Base-by-base conservation (phyloP, 139 green algal species). In the Trebouxia sp. region DNA sequence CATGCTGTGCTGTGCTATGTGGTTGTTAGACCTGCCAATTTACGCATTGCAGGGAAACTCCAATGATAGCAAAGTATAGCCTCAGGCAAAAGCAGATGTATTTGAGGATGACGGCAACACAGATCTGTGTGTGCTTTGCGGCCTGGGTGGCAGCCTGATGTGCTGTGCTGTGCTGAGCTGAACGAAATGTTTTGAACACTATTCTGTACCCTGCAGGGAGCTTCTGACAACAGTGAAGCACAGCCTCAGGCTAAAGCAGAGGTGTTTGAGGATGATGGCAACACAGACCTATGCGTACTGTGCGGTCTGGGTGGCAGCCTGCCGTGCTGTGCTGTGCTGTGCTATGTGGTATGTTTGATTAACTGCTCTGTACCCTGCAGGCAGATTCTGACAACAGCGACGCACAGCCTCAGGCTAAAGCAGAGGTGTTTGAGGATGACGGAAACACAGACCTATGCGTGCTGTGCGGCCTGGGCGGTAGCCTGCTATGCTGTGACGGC, bases 121-220 rank as follows among this genome's bases (percentile, higher is more conserved):
- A 26, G 37, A n/a, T 65, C 42, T 62, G 67, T 37, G 37, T 82
- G 83, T 92, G 79, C 78, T 98, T 51, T 98, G 94, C 83, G 85
- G 83, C 45, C 50, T 86, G 76, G 92, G 91, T 30, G 94, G 94
- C 76, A 91, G 83, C 78, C 87, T 98, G 80, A 65, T 98, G 65
- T 97, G 92, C 87, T 98, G 94, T 85, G 94, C 97, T 75, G 86
- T n/a, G n/a, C n/a, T n/a, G n/a, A n/a, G n/a, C n/a, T n/a, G n/a
- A n/a, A n/a, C n/a, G n/a, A n/a, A n/a, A n/a, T n/a, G n/a, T n/a
- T n/a, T n/a, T n/a, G n/a, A n/a, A n/a, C n/a, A n/a, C n/a, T n/a
- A n/a, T n/a, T n/a, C n/a, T n/a, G n/a, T n/a, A n/a, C n/a, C n/a
- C n/a, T n/a, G 76, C 50, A 53, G 38, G 76, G 8, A 35, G 12